Percentiles rank a stretch among this genome's conserved stretches.
These are phyloP conservation scores for Stylosanthes scabra DNA, from an alignment of 331 rosid genomes.

Conservation along the genomic window DNA sequence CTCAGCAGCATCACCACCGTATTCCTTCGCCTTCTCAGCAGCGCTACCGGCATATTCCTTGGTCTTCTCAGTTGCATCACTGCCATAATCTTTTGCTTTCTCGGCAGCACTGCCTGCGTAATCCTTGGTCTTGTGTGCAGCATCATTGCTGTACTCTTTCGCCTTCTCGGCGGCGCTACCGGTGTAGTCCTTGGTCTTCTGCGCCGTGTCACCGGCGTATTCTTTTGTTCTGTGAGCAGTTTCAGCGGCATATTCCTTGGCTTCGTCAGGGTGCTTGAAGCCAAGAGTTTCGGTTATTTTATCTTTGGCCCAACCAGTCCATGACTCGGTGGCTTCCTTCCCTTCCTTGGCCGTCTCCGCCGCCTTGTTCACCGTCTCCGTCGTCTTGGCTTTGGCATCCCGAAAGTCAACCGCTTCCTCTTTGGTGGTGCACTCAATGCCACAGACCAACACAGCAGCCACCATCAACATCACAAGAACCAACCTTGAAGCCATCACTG, in stretches of 20 bases:
- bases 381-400: constrained; percentile 36
- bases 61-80: not conserved
- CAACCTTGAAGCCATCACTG: constrained; percentile 43
- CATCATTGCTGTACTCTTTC: constrained; percentile 11
- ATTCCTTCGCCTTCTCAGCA: constrained; percentile 16
- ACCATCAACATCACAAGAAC: constrained; percentile 33
- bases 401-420: constrained; percentile 52
- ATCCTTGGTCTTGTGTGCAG: constrained; percentile 15
- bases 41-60: constrained; percentile 3
- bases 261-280: constrained; percentile 46
- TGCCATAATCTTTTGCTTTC: constrained; percentile 8
- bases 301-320: constrained; percentile 86
- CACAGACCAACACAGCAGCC: constrained; percentile 25
- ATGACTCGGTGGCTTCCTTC: constrained; percentile 61
- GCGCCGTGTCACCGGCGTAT: not conserved
- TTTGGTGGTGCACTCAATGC: constrained; percentile 35
- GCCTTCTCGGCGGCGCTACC: not conserved
- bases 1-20: not conserved
- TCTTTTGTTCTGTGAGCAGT: constrained; percentile 16
- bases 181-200: constrained; percentile 23
- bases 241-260: constrained; percentile 36
- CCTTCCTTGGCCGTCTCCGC: constrained; percentile 52
- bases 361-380: constrained; percentile 37
- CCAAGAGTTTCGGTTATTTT: constrained; percentile 69
- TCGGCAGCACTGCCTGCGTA: not conserved